phyloP scores from a whole-genome alignment of 192 early-diverging fungal species.

The Podila epigama region DNA sequence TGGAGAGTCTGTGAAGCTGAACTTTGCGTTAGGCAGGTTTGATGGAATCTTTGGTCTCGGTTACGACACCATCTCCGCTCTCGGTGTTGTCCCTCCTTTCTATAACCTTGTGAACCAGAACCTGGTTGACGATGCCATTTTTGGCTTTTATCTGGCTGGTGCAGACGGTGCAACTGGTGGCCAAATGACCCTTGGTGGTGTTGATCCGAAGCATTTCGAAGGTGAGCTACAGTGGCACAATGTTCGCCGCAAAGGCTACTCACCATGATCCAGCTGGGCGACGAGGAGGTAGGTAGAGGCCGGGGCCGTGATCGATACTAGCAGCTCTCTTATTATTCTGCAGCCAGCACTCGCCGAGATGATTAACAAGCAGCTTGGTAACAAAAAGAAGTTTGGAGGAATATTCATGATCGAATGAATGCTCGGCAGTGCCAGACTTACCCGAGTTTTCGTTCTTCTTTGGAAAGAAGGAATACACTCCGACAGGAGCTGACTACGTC shows the following conservation, averaged over 20 bases:
- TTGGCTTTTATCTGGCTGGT: constrained; percentile 89
- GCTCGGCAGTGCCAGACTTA: constrained; percentile 66
- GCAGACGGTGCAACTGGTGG: constrained; percentile 74
- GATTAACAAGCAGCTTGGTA: constrained; percentile 92
- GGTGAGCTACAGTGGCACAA: constrained; percentile 82
- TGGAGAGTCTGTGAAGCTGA: constrained; percentile 92
- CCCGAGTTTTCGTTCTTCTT: constrained; percentile 84
- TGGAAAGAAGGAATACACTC: constrained; percentile 74
- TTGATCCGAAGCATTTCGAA: constrained; percentile 80
- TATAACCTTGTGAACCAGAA: constrained; percentile 88
- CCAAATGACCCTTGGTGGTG: constrained; percentile 89
- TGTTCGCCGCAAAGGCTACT: constrained; percentile 93
- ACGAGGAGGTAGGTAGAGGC: constrained; percentile 68
- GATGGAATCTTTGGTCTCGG: constrained; percentile 97
- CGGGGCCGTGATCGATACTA: constrained; percentile 94
- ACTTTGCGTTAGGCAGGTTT: constrained; percentile 94
- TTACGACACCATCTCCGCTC: constrained; percentile 88
- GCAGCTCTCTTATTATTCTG: constrained; percentile 85
- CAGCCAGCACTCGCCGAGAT: constrained; percentile 82
- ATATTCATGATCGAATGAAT: constrained; percentile 93
- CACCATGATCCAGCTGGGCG: constrained; percentile 80
- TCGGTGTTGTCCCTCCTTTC: constrained; percentile 93
- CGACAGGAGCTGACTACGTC: constrained; percentile 64
- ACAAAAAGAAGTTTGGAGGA: constrained; percentile 91
- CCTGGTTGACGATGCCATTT: constrained; percentile 87